A percentile compares a stretch with the other conserved stretches of the same genome.
Evolutionary conservation across 2,329 filamentous ascomycete genomes (phyloP).

Genomic region (Neodidymelliopsis sp.): DNA sequence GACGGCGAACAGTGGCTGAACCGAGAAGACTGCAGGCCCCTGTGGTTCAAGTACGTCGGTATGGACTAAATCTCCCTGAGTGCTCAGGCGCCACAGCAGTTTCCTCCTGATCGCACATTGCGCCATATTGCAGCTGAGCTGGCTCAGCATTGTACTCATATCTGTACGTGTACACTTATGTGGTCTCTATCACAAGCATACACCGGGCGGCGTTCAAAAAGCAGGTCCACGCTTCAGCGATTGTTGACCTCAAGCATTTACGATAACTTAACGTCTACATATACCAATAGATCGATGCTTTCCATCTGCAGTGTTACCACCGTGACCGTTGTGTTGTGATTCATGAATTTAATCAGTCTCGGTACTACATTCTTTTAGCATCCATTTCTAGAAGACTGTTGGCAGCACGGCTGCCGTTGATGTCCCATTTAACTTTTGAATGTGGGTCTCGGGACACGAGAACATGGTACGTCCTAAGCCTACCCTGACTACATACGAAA

Average conservation of each 20-base stretch:
- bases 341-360: no score
- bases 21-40: conserved; percentile 91
- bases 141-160: conserved; percentile 2
- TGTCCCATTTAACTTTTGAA: no score
- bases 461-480: no score
- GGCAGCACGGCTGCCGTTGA: no score
- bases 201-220: not conserved
- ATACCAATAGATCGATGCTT: conserved; percentile 6
- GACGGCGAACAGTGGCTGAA: conserved; percentile 86
- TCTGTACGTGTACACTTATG: conserved; percentile 2
- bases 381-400: not conserved
- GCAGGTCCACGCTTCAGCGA: not conserved
- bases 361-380: not conserved
- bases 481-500: not conserved
- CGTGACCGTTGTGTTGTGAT: no score
- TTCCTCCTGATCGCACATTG: not conserved
- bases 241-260: not conserved
- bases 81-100: not conserved
- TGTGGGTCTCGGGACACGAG: no score
- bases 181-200: not conserved
- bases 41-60: conserved; percentile 96
- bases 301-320: no score
- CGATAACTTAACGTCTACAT: not conserved
- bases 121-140: conserved; percentile 7
- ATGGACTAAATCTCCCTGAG: conserved; percentile 70